phyloP scores from a whole-genome alignment of 2,329 filamentous ascomycete species.

The Camptophora hylomeconis region DNA sequence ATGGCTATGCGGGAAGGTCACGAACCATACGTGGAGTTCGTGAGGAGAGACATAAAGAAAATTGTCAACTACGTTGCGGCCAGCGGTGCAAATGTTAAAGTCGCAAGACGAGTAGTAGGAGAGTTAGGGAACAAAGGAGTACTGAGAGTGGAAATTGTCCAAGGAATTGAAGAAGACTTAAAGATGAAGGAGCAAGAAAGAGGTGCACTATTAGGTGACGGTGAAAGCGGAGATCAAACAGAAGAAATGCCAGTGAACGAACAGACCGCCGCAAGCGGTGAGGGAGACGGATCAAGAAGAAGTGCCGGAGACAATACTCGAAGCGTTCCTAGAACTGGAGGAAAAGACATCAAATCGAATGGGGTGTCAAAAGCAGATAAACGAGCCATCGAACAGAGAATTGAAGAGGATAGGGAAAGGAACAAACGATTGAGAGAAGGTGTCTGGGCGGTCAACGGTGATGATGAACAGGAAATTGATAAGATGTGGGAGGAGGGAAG shows the following conservation, averaged over 20 bases:
- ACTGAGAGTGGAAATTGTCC: slow-evolving; percentile 59
- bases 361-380: slow-evolving; percentile 53
- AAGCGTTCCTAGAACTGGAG: no score
- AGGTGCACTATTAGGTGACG: slow-evolving; percentile 41
- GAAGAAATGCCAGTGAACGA: no score
- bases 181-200: slow-evolving; percentile 60
- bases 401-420: slow-evolving; percentile 89
- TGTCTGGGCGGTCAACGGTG: slow-evolving; percentile 73
- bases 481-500: slow-evolving; percentile 80
- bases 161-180: slow-evolving; percentile 70
- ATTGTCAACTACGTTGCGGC: slow-evolving; percentile 89
- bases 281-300: slow-evolving; percentile 16
- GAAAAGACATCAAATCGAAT: slow-evolving; percentile 20
- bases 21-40: slow-evolving; percentile 77
- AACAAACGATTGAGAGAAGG: slow-evolving; percentile 86
- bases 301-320: slow-evolving; percentile 4
- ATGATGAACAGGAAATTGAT: slow-evolving; percentile 57
- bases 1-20: slow-evolving; percentile 65
- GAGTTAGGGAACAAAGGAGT: slow-evolving; percentile 59
- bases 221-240: slow-evolving; percentile 22
- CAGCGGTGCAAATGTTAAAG: slow-evolving; percentile 82
- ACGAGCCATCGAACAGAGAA: slow-evolving; percentile 82
- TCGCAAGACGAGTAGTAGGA: slow-evolving; percentile 68
- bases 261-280: slow-evolving; percentile 18
- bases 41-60: slow-evolving; percentile 80